These are phyloP conservation scores for Asterophora parasitica DNA, from an alignment of 768 basidiomycete genomes.

Conservation along the genomic window DNA sequence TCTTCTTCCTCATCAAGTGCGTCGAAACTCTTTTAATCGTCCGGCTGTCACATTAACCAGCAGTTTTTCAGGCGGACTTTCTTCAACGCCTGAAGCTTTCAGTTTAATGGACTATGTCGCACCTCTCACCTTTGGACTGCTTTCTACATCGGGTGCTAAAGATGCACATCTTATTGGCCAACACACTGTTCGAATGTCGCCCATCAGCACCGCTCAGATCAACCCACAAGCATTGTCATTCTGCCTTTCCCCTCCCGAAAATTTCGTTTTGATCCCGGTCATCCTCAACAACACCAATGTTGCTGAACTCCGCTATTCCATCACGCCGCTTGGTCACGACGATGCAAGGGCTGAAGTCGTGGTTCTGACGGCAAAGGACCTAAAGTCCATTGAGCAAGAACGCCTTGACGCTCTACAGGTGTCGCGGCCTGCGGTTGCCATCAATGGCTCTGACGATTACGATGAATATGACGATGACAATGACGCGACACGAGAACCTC, in stretches of 20 bases:
- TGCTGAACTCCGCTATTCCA: constrained; percentile 62
- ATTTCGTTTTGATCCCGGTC: constrained; percentile 69
- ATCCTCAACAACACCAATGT: constrained; percentile 89
- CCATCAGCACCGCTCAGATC: constrained; percentile 87
- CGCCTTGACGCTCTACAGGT: constrained; percentile 49
- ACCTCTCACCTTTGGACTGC: constrained; percentile 45
- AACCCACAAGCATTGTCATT: constrained; percentile 73
- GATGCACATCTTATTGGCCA: constrained; percentile 74
- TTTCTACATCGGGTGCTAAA: constrained; percentile 35
- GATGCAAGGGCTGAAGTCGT: constrained; percentile 45
- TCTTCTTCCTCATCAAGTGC: constrained; percentile 26
- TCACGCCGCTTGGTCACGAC: constrained; percentile 57
- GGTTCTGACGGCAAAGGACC: constrained; percentile 57
- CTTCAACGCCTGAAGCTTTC: constrained; percentile 42
- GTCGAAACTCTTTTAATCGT: constrained; percentile 3
- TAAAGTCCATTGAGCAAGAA: constrained; percentile 61
- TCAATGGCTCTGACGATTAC: constrained; percentile 40
- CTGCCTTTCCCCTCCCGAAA: constrained; percentile 56
- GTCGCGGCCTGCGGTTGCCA: constrained; percentile 31
- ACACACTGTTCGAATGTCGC: constrained; percentile 89
- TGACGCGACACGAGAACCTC: constrained; percentile 32
- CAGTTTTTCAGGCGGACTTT: constrained; percentile 23
- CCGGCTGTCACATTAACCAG: neutral
- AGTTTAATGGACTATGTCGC: constrained; percentile 45
- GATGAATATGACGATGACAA: constrained; percentile 74